phyloP scores from a whole-genome alignment of 192 early-diverging fungal genomes.

The Coemansia sp. region DNA sequence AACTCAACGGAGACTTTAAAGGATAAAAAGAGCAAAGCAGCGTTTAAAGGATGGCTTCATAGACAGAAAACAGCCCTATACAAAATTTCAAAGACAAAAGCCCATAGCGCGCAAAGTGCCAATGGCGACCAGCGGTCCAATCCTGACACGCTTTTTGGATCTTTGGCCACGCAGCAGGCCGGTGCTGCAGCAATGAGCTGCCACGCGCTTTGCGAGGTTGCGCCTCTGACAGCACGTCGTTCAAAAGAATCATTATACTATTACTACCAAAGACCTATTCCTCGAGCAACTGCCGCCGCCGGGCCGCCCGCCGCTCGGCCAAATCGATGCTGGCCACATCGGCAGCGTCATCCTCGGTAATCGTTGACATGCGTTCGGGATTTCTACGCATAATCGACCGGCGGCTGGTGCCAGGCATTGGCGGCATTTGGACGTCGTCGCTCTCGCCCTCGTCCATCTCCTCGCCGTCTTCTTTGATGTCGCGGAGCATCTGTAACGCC shows the following conservation, averaged over 20 bases:
- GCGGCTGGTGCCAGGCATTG: slow-evolving; percentile 9
- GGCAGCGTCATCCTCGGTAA: slow-evolving; percentile 31
- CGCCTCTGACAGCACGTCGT: too few species aligned
- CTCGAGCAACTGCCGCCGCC: slow-evolving; percentile 37
- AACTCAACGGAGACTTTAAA: not conserved
- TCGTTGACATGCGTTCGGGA: slow-evolving; percentile 29
- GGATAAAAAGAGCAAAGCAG: not conserved
- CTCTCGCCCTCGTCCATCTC: not conserved
- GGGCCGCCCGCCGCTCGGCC: slow-evolving; percentile 30
- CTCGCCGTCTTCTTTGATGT: slow-evolving; percentile 48
- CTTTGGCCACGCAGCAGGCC: not conserved
- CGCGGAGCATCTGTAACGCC: slow-evolving; percentile 52
- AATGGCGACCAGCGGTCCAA: too few species aligned
- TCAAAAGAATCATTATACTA: too few species aligned
- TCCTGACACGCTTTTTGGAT: not conserved
- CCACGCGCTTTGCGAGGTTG: too few species aligned
- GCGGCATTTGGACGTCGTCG: slow-evolving; percentile 11
- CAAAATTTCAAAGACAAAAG: not conserved
- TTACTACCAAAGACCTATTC: slow-evolving; percentile 11
- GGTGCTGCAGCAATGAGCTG: too few species aligned
- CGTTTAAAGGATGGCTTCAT: not conserved
- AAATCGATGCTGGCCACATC: slow-evolving; percentile 1
- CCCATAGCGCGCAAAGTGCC: too few species aligned
- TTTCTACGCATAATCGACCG: slow-evolving; percentile 21
- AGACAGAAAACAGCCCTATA: not conserved